Evolutionary conservation across 1,139 yeast species (phyloP).

Genomic region (Hanseniaspora uvarum): DNA sequence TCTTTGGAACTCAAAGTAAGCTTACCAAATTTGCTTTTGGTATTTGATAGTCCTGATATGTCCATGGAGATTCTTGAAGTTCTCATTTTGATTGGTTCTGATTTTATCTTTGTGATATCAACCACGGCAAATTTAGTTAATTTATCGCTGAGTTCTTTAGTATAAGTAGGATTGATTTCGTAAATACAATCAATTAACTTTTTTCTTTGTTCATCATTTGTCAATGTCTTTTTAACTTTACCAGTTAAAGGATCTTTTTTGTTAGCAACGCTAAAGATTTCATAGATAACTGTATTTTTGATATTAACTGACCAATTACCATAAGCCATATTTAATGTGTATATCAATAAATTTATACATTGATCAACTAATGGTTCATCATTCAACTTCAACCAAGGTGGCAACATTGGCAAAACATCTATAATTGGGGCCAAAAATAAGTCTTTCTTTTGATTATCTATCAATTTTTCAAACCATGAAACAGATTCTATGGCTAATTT

Average conservation of each 20-base stretch:
- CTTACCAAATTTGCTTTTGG: neutral
- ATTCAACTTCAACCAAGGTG: constrained; percentile 72
- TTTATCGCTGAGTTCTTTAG: constrained; percentile 11
- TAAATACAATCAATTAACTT: constrained; percentile 13
- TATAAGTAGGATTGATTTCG: constrained; percentile 12
- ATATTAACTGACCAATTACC: constrained; percentile 30
- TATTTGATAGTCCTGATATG: neutral
- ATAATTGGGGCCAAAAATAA: constrained; percentile 1
- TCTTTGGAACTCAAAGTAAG: constrained; percentile 11
- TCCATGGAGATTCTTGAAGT: neutral
- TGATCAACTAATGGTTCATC: constrained; percentile 64
- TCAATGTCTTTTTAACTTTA: constrained; percentile 13
- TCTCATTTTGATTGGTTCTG: neutral
- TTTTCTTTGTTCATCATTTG: constrained; percentile 15
- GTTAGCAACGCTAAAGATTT: constrained; percentile 16
- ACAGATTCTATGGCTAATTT: constrained; percentile 44
- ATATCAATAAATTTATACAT: constrained; percentile 61
- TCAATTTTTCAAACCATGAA: constrained; percentile 32
- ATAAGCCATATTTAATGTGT: constrained; percentile 54
- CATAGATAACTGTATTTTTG: constrained; percentile 9
- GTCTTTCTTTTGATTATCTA: constrained; percentile 17
- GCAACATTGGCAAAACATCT: constrained; percentile 45
- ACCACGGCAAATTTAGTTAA: constrained; percentile 5
- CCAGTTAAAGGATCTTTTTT: constrained; percentile 17
- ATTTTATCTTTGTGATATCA: neutral